These are phyloP conservation scores for Diplodia scrobiculata DNA, from an alignment of 2,329 filamentous ascomycete genomes.

Conservation along the genomic window DNA sequence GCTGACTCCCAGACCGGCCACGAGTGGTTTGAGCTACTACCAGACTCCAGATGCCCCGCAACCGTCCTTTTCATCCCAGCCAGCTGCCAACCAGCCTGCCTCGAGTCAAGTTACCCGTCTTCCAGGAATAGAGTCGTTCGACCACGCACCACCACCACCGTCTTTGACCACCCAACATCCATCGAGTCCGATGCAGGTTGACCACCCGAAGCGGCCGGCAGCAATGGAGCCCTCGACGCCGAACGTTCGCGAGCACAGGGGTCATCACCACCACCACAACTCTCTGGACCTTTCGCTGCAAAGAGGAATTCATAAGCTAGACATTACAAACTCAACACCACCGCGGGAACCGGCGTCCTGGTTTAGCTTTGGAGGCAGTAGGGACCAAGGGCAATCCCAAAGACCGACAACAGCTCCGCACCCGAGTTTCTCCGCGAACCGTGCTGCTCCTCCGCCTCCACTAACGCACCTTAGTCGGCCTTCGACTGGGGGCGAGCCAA, in stretches of 20 bases:
- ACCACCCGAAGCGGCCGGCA: slow-evolving; percentile 53
- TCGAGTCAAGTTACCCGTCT: slow-evolving; percentile 66
- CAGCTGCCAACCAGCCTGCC: slow-evolving; percentile 51
- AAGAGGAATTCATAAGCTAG: slow-evolving; percentile 66
- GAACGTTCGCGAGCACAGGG: slow-evolving; percentile 38
- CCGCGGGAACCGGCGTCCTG: slow-evolving; percentile 39
- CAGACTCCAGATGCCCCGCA: slow-evolving; percentile 67
- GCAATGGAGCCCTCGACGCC: slow-evolving; percentile 40
- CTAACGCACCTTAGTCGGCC: slow-evolving; percentile 37
- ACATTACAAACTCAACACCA: slow-evolving; percentile 57
- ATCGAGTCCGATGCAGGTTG: slow-evolving; percentile 76
- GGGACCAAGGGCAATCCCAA: slow-evolving; percentile 32
- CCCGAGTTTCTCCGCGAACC: slow-evolving; percentile 39
- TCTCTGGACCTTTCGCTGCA: slow-evolving; percentile 69
- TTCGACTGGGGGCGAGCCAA: slow-evolving; percentile 38
- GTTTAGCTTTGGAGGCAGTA: slow-evolving; percentile 38
- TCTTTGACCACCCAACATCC: slow-evolving; percentile 65
- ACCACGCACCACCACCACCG: slow-evolving; percentile 68
- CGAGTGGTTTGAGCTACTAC: slow-evolving; percentile 74
- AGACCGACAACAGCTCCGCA: slow-evolving; percentile 46
- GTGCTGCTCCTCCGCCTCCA: slow-evolving; percentile 16
- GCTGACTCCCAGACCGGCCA: slow-evolving; percentile 62
- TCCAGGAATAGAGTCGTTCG: slow-evolving; percentile 90
- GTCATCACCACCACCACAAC: slow-evolving; percentile 32
- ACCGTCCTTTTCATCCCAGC: slow-evolving; percentile 52